Base-by-base conservation (phyloP, 129 eudicot genomes). In the Rutidosis leptorrhynchoides region DNA sequence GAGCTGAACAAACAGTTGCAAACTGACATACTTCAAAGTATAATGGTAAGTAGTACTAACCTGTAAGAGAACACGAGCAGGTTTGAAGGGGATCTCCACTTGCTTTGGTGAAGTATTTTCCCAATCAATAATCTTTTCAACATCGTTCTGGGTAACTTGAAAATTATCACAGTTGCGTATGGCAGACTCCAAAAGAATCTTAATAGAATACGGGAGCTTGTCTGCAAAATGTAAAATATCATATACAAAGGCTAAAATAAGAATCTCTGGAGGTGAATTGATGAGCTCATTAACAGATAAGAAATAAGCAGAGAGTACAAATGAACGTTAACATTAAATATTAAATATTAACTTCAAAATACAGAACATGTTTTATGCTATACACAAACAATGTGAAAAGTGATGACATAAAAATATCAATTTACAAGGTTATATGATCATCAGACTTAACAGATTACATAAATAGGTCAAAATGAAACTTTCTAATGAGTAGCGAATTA, bases 41-140 rank as follows among this genome's bases (percentile, higher is more conserved):
- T 52, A 53, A 64, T 70, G 27, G 33, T 16, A 30, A 56, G 49
- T 51, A 40, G 1, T 40, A 40, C 12, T 40, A 40, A 89, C 99
- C 97, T 94, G 99, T 46, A 94, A 73, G 53, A 94, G 88, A 40
- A 94, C 99, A 67, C 99, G 99, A 10, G 99, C 99, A 81, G 99
- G 99, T 83, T 94, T 94, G 62, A 94, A 94, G 46, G 99, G 97
- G 70, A 94, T 94, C 86, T 94, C 99, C 74, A 94, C 99, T 80
- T 78, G 95, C 80, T 94, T 94, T 4, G 99, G 97, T 23, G 99
- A 70, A 62, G 95, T 68, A 26, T 77, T 94, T 82, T 94, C 97
- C 99, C 99, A 94, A 71, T 94, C 99, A 28, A 94, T 86, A 68
- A 94, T 94, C 83, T 94, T 94, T 84, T 94, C 97, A 51, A 94